A percentile compares a stretch with the other conserved stretches of the same genome.
phyloP scores from a whole-genome alignment of 208 protist genomes.

The Acanthamoeba triangularis region DNA sequence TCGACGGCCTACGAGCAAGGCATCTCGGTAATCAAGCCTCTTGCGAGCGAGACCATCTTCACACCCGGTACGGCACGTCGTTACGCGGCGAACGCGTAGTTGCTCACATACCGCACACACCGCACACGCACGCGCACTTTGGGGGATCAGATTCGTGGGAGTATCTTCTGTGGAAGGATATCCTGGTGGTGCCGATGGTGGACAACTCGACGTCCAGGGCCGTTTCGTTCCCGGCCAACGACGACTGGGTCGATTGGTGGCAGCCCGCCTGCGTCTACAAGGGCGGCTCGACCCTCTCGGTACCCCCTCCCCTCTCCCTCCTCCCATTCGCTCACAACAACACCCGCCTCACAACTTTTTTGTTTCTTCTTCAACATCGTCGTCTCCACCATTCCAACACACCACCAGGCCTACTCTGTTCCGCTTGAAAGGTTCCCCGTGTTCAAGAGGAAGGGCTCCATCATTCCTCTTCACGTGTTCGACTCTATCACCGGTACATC shows the following conservation, averaged over 20 bases:
- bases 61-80: neutral
- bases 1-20: conserved; percentile 66
- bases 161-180: conserved; percentile 56
- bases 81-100: too few relatives aligned
- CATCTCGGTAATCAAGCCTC: conserved; percentile 45
- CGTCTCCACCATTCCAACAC: neutral
- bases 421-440: conserved; percentile 61
- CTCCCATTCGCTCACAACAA: neutral
- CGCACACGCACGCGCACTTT: neutral
- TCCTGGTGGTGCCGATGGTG: conserved; percentile 79
- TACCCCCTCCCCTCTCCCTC: neutral
- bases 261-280: neutral
- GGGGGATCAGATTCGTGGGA: neutral
- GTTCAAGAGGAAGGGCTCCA: conserved; percentile 70
- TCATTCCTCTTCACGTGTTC: conserved; percentile 75
- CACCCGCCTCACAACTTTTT: too few relatives aligned
- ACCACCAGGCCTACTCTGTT: neutral
- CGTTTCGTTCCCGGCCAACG: conserved; percentile 71
- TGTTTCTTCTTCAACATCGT: neutral
- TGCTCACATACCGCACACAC: neutral
- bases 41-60: neutral
- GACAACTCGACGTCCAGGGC: conserved; percentile 2
- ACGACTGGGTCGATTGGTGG: conserved; percentile 80
- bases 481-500: neutral
- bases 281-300: neutral